Base-by-base conservation (phyloP, 139 green algal genomes). In the Tetratostichococcus sp. region DNA sequence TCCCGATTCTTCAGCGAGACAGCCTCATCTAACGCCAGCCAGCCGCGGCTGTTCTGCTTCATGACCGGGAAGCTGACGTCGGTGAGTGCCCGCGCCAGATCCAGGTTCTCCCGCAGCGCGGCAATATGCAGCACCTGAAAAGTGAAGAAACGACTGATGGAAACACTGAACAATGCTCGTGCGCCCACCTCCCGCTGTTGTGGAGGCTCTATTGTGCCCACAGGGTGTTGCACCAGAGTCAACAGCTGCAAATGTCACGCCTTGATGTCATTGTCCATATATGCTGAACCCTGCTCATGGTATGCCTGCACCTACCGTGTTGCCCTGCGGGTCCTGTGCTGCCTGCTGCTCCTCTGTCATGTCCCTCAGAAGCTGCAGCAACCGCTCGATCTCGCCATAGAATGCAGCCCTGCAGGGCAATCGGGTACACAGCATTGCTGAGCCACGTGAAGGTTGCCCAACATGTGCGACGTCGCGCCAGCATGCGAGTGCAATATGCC, bases 1-100 rank as follows among this genome's bases (percentile, higher is more conserved):
- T 28, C 32, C 11, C 33, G 28, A 65, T 89, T 75, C 5, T 72
- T 57, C 43, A 86, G 69, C 4, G 84, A 77, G 5, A 91, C 73
- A 1, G 90, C 89, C 75, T 95, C 89, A 72, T 93, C 87, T 17
- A 95, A 30, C 0, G 90, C 65, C 16, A 33, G 77, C 90, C 90
- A 95, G 65, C 84, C 79, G 17, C 82, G 73, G 1, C n/a, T 28
- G 69, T 83, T 92, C 33, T 81, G 80, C 0, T 43, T 35, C 0
- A 75, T 67, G 0, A 81, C 71, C 0, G 86, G 70, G 23, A 88
- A 35, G 1, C 86, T 86, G 0, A 75, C 67, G 1, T 75, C 80
- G 50, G 94, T 79, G 42, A 93, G 80, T 16, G 71, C 75, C 28
- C 74, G 0, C 4, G 87, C 79, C 0, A 74, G 74, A 0, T 50